phyloP scores from a whole-genome alignment of 768 basidiomycete species.

The Leucocoprinus birnbaumii region DNA sequence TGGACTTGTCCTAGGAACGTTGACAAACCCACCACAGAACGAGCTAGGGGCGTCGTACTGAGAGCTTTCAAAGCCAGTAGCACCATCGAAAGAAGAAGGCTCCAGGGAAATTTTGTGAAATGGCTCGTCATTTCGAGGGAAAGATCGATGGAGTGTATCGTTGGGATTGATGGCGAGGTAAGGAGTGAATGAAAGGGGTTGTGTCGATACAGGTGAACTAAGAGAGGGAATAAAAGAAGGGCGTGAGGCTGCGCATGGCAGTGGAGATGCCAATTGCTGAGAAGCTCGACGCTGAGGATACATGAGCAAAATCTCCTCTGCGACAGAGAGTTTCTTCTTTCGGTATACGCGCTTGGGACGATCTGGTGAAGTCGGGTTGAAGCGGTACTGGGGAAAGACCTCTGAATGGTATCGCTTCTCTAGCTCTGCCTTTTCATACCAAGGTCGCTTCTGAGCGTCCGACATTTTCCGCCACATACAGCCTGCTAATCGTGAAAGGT shows the following conservation, averaged over 20 bases:
- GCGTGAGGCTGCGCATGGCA: not conserved
- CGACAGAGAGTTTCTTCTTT: not conserved
- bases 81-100: not conserved
- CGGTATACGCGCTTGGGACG: not conserved
- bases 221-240: not conserved
- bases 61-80: not conserved
- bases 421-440: conserved; percentile 7
- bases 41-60: not conserved
- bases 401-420: not conserved
- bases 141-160: no score
- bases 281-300: not conserved
- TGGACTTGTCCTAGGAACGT: not conserved
- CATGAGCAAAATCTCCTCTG: not conserved
- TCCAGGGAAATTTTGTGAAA: no score
- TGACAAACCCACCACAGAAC: not conserved
- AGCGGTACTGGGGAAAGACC: conserved; percentile 4
- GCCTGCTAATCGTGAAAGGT: conserved; percentile 4
- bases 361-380: not conserved
- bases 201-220: no score
- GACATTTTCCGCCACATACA: conserved; percentile 8
- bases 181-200: no score
- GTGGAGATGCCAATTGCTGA: not conserved
- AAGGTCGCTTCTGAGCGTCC: not conserved
- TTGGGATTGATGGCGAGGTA: no score
- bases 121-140: no score